A percentile compares a stretch with the other conserved stretches of the same genome.
Conservation (phyloP, 192 early-diverging fungal genomes). For the Umbelopsis vinacea region DNA sequence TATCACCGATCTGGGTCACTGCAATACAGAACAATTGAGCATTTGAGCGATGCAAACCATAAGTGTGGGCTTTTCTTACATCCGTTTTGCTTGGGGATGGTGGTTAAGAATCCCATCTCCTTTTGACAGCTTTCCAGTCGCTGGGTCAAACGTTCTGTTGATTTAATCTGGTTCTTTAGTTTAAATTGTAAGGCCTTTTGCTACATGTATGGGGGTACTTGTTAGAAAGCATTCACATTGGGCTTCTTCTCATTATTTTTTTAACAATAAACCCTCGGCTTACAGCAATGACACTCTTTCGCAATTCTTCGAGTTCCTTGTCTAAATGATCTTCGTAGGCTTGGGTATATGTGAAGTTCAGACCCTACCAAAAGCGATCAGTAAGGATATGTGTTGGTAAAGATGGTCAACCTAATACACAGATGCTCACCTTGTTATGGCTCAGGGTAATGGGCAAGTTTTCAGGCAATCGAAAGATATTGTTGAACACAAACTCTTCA, state of each 20-base stretch:
- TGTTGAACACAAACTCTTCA: slow-evolving; percentile 23
- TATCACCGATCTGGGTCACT: slow-evolving; percentile 10
- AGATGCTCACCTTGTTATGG: neutral
- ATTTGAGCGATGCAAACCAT: too few relatives aligned
- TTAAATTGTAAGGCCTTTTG: slow-evolving; percentile 26
- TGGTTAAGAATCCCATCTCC: slow-evolving; percentile 12
- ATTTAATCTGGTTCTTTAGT: slow-evolving; percentile 25
- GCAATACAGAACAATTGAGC: neutral
- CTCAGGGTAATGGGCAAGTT: slow-evolving; percentile 2
- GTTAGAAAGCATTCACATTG: neutral
- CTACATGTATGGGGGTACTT: neutral
- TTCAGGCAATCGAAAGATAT: slow-evolving; percentile 17
- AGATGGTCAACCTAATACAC: neutral
- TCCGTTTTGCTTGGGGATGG: slow-evolving; percentile 2
- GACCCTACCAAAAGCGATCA: neutral
- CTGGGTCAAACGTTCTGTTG: slow-evolving; percentile 38
- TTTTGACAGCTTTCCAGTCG: slow-evolving; percentile 34
- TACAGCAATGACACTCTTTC: slow-evolving; percentile 8
- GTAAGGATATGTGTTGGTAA: neutral
- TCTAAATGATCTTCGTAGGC: slow-evolving; percentile 31
- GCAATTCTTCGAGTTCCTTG: slow-evolving; percentile 39
- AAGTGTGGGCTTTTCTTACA: neutral
- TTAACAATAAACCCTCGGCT: neutral
- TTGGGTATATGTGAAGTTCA: slow-evolving; percentile 18
- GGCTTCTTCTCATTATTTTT: neutral